Evolutionary conservation across 2,329 filamentous ascomycete species (phyloP), one percentile per base, ranked within the genome.

Genomic region (Beauveria australis): DNA sequence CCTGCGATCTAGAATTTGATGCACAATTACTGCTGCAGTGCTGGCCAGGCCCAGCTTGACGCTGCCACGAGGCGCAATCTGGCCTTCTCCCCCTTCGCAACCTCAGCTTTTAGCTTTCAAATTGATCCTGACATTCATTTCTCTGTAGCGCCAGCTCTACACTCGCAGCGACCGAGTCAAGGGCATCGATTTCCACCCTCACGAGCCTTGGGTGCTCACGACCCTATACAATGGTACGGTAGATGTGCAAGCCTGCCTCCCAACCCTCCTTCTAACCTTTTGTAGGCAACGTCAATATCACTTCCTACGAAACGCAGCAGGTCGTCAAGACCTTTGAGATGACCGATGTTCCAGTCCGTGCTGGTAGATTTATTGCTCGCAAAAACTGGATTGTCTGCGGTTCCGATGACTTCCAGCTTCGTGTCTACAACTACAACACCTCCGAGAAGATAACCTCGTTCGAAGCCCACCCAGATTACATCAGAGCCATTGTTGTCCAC

Each of bases 351-450:
- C 94, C 94, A 66, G 93, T 99, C 62, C 89, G 94, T 75, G 94
- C 94, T 64, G 94, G 94, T 71, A 90, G 94, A 68, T 99, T 99
- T 76, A 86, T 99, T 71, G 91, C 94, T 67, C 86, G 94, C 69
- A 99, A 99, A 86, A 99, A 97, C 77, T 99, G 94, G 94, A 95
- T 96, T 68, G 91, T 96, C 60, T 94, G 91, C 77, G 94, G 94
- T 71, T 99, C 89, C 67, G 91, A 96, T 78, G 91, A 96, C 79
- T 96, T 95, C 78, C 83, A 86, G 72, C 75, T 86, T 59, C 89
- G 93, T 68, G 90, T 96, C 65, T 96, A 96, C 84, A 97, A 99
- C 80, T 99, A 97, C 83, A 97, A 99, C 79, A 99, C 94, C 59
- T 96, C 91, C 63, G 94, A 99, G 78, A 97, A 97, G 84, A 94